phyloP scores from a whole-genome alignment of 1,284 basidiomycete genomes.

The Mycosarcoma mackinlayi region DNA sequence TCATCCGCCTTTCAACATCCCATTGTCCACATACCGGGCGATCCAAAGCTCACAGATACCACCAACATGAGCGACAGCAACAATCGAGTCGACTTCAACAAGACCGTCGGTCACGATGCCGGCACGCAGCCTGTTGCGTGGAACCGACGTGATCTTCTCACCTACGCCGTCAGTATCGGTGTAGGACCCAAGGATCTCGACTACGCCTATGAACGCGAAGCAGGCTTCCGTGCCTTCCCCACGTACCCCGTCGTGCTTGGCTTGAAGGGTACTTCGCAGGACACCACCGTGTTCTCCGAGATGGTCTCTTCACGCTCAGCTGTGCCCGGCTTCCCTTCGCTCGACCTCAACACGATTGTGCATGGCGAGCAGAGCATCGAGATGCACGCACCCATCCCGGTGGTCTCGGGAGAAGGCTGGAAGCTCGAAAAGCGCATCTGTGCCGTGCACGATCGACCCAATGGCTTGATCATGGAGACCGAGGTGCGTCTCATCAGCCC shows the following conservation, averaged over 20 bases:
- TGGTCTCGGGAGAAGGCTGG: conserved; percentile 56
- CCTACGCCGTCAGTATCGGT: conserved; percentile 66
- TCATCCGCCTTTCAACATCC: conserved; percentile 6
- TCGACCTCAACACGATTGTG: conserved; percentile 68
- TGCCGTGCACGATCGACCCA: conserved; percentile 58
- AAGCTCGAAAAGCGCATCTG: conserved; percentile 55
- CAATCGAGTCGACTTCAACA: conserved; percentile 53
- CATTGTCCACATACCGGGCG: conserved; percentile 36
- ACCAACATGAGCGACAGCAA: conserved; percentile 22
- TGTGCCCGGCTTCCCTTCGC: conserved; percentile 54
- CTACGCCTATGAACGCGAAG: conserved; percentile 65
- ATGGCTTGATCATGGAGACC: conserved; percentile 58
- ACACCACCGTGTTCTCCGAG: conserved; percentile 66
- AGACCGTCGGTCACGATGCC: conserved; percentile 63
- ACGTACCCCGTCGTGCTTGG: conserved; percentile 68
- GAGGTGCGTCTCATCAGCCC: conserved; percentile 55
- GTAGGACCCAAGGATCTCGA: conserved; percentile 65
- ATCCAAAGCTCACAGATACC: conserved; percentile 4
- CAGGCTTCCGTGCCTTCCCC: conserved; percentile 67
- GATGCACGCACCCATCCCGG: conserved; percentile 64
- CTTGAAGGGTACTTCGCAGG: conserved; percentile 57
- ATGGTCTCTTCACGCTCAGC: conserved; percentile 44
- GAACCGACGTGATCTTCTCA: conserved; percentile 68
- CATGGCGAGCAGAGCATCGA: conserved; percentile 69
- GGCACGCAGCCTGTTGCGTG: conserved; percentile 63